These are phyloP conservation scores for Candida sp. DNA, from an alignment of 1,139 yeast genomes.

Conservation along the genomic window DNA sequence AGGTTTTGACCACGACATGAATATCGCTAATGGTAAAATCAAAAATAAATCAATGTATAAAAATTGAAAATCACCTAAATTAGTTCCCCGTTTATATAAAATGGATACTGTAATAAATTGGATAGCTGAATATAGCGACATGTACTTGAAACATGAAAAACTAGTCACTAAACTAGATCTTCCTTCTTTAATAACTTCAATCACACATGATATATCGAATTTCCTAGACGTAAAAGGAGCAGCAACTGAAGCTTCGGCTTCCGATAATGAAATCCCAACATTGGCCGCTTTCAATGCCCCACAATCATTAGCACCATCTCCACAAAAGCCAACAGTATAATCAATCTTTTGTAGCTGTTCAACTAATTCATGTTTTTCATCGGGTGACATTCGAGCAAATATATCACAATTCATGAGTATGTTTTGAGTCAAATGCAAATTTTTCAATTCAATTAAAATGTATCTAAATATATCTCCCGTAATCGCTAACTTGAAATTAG, in stretches of 20 bases:
- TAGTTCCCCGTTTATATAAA: conserved; percentile 83
- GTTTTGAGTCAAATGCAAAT: conserved; percentile 41
- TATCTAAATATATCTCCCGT: conserved; percentile 91
- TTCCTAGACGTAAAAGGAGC: conserved; percentile 94
- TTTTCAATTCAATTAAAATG: conserved; percentile 55
- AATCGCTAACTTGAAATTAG: conserved; percentile 68
- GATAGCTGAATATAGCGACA: conserved; percentile 96
- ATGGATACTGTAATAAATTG: conserved; percentile 88
- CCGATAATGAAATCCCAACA: conserved; percentile 92
- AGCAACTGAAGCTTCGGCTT: conserved; percentile 98
- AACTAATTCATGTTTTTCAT: conserved; percentile 94
- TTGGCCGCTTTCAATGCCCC: conserved; percentile 98
- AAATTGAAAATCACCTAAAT: conserved; percentile 97
- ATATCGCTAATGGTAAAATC: conserved; percentile 90
- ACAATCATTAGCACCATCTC: conserved; percentile 97
- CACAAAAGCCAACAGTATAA: conserved; percentile 95
- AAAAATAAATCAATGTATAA: conserved; percentile 86
- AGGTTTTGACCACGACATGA: conserved; percentile 97
- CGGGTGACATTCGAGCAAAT: conserved; percentile 98
- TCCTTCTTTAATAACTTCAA: conserved; percentile 90
- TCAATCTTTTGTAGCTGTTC: conserved; percentile 80
- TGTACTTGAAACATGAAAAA: conserved; percentile 94
- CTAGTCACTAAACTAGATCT: conserved; percentile 93
- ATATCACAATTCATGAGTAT: conserved; percentile 73
- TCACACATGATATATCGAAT: conserved; percentile 90